Percentiles rank a stretch among this genome's conserved stretches.
Conservation (phyloP, 495 filamentous ascomycete species). For the Xylaria castorea region DNA sequence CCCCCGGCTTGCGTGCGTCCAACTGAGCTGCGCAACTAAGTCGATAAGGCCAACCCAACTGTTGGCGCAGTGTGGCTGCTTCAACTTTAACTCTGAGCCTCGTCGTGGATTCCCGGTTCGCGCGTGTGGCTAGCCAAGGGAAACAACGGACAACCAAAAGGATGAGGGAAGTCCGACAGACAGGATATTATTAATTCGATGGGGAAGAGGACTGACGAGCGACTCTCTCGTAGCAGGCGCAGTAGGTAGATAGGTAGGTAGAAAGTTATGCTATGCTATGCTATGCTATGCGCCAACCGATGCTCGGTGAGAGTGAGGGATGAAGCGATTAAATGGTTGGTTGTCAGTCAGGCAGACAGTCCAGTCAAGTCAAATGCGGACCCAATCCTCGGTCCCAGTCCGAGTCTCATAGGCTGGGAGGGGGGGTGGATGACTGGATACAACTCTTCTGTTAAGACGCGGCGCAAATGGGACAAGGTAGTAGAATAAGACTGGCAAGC, state of each 20-base stretch:
- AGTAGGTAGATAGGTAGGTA: too few relatives aligned
- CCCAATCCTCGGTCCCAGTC: slow-evolving; percentile 7
- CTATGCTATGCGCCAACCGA: slow-evolving; percentile 15
- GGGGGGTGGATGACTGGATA: slow-evolving; percentile 14
- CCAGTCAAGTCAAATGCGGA: not conserved
- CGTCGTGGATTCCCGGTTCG: not conserved
- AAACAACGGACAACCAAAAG: not conserved
- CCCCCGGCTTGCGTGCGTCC: not conserved
- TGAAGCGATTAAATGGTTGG: slow-evolving; percentile 24
- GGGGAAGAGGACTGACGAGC: not conserved
- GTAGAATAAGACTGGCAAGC: slow-evolving; percentile 14
- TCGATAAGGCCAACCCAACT: not conserved
- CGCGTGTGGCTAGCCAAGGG: not conserved
- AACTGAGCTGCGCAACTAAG: not conserved
- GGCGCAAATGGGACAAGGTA: not conserved
- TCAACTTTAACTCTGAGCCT: slow-evolving; percentile 8
- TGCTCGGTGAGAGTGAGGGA: slow-evolving; percentile 26
- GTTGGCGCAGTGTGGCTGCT: slow-evolving; percentile 13
- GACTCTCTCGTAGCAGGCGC: not conserved
- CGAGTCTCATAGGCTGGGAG: slow-evolving; percentile 13
- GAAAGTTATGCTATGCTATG: not conserved
- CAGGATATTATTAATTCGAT: not conserved
- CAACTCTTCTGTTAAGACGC: slow-evolving; percentile 1
- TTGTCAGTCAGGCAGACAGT: not conserved
- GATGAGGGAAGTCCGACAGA: not conserved